Conservation (phyloP, 805 yeast species). For the Metschnikowia lunata region DNA sequence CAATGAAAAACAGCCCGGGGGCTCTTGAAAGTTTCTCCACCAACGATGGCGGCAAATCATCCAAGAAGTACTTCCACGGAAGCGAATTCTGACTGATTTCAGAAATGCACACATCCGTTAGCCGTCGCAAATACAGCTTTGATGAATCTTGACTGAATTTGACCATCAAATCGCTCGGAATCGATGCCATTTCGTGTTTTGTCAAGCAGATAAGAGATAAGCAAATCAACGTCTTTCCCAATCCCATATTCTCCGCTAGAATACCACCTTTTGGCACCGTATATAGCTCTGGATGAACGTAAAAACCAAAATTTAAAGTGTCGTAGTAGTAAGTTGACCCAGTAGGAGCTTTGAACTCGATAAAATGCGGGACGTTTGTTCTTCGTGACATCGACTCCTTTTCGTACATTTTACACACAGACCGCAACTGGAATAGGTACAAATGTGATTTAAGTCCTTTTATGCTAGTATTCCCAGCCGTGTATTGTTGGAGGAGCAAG, state of each 20-base stretch:
- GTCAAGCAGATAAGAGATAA: constrained; percentile 54
- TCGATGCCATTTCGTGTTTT: constrained; percentile 45
- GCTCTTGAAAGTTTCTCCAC: constrained; percentile 26
- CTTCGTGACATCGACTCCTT: constrained; percentile 40
- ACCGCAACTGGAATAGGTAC: constrained; percentile 57
- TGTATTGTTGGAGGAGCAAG: constrained; percentile 4
- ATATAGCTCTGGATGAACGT: constrained; percentile 37
- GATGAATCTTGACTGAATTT: neutral
- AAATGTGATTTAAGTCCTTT: constrained; percentile 47
- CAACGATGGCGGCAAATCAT: constrained; percentile 44
- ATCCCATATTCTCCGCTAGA: constrained; percentile 65
- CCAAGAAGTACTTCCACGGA: constrained; percentile 51
- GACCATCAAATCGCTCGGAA: constrained; percentile 33
- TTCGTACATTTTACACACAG: constrained; percentile 56
- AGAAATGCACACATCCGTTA: constrained; percentile 39
- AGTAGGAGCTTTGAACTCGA: constrained; percentile 20
- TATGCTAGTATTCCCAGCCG: neutral
- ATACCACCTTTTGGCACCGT: constrained; percentile 57
- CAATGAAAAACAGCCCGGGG: constrained; percentile 46
- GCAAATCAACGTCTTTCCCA: constrained; percentile 61
- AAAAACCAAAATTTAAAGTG: constrained; percentile 25
- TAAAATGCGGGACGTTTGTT: constrained; percentile 33
- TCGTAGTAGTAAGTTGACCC: constrained; percentile 33
- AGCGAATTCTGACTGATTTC: constrained; percentile 44
- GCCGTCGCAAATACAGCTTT: constrained; percentile 7